Conservation (phyloP, 495 filamentous ascomycete species). For the Hypoxylon crocopeplum region DNA sequence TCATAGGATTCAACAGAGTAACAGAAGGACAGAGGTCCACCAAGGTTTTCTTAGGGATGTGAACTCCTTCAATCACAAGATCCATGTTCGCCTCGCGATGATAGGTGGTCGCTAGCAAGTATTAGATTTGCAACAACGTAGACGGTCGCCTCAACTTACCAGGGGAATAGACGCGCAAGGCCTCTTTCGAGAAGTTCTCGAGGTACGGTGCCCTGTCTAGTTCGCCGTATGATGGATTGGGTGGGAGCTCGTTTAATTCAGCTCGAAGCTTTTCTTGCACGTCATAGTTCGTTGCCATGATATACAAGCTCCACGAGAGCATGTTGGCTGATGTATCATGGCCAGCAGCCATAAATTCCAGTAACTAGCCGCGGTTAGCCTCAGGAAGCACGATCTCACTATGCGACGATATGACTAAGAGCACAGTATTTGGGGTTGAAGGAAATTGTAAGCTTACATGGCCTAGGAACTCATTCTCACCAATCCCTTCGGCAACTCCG, state of each 20-base stretch:
- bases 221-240: slow-evolving; percentile 11
- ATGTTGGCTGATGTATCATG: slow-evolving; percentile 40
- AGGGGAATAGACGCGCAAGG: slow-evolving; percentile 13
- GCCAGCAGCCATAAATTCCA: slow-evolving; percentile 30
- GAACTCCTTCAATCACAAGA: slow-evolving; percentile 32
- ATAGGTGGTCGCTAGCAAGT: slow-evolving; percentile 6
- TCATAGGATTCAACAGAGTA: slow-evolving; percentile 26
- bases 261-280: slow-evolving; percentile 35
- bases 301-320: slow-evolving; percentile 36
- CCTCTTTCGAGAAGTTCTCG: slow-evolving; percentile 43
- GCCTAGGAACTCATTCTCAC: slow-evolving; percentile 30
- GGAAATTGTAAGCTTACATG: slow-evolving; percentile 16
- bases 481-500: slow-evolving; percentile 19
- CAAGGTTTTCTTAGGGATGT: slow-evolving; percentile 37
- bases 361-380: slow-evolving; percentile 11
- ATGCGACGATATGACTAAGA: neutral
- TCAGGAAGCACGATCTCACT: neutral
- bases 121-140: neutral
- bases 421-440: neutral
- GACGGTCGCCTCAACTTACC: neutral
- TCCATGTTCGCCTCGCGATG: slow-evolving; percentile 27
- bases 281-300: slow-evolving; percentile 23
- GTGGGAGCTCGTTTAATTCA: slow-evolving; percentile 23
- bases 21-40: slow-evolving; percentile 30
- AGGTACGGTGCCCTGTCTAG: slow-evolving; percentile 36